phyloP scores from a whole-genome alignment of 2,329 filamentous ascomycete species.

The Exophiala phaeomuriformis region DNA sequence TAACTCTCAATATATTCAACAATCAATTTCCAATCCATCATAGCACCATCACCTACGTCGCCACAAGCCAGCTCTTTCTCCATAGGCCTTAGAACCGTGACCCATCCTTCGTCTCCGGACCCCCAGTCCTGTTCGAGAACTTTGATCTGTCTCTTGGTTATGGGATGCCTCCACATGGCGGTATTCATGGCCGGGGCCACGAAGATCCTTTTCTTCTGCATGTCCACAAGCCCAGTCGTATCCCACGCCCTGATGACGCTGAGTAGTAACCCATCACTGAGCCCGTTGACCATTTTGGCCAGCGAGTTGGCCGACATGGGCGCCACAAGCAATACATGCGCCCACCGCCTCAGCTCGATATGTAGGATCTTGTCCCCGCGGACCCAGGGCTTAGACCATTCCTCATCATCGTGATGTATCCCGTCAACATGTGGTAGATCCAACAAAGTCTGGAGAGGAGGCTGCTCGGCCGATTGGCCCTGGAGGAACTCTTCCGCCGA shows the following conservation, averaged over 20 bases:
- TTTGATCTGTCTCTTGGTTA: constrained; percentile 65
- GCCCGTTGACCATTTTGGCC: constrained; percentile 72
- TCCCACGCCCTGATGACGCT: constrained; percentile 86
- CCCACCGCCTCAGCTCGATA: constrained; percentile 80
- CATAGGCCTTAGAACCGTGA: constrained; percentile 65
- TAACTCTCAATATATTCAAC: constrained; percentile 38
- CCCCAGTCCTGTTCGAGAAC: constrained; percentile 71
- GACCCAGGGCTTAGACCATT: constrained; percentile 73
- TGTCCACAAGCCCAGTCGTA: constrained; percentile 55
- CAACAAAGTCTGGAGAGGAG: constrained; percentile 54
- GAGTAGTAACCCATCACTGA: constrained; percentile 67
- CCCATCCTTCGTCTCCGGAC: constrained; percentile 45
- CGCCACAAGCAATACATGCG: constrained; percentile 69
- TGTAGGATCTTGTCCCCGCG: constrained; percentile 76
- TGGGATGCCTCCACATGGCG: constrained; percentile 80
- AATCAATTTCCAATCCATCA: constrained; percentile 74
- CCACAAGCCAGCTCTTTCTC: constrained; percentile 77
- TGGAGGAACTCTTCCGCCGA: constrained; percentile 68
- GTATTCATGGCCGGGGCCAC: constrained; percentile 83
- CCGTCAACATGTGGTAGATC: constrained; percentile 65
- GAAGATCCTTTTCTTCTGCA: constrained; percentile 57
- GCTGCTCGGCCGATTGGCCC: constrained; percentile 71
- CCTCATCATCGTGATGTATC: constrained; percentile 75
- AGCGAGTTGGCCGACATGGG: constrained; percentile 79
- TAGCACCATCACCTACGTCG: constrained; percentile 72